Evolutionary conservation across 2,329 filamentous ascomycete species (phyloP).

Genomic region (Stachybotrys chlorohalonatus): DNA sequence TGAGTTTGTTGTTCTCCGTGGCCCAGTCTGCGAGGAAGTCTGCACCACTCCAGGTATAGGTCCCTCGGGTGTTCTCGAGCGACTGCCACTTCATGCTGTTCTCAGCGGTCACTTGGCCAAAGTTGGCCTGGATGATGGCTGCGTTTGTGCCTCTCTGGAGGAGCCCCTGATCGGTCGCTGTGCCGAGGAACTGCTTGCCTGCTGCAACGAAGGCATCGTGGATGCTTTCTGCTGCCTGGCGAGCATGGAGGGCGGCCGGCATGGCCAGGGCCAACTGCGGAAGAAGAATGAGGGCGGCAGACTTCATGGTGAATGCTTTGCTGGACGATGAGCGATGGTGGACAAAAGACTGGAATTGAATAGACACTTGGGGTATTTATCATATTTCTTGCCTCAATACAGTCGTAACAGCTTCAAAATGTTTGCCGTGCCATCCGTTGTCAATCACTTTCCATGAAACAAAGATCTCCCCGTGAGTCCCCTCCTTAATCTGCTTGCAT

Average conservation of each 20-base stretch:
- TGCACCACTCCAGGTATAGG: constrained; percentile 44
- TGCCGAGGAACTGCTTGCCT: neutral
- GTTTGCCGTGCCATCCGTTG: too few relatives aligned
- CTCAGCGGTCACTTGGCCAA: constrained; percentile 56
- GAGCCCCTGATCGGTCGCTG: neutral
- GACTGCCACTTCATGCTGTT: constrained; percentile 62
- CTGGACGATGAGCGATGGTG: too few relatives aligned
- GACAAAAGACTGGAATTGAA: too few relatives aligned
- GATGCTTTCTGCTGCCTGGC: neutral
- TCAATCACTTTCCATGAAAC: too few relatives aligned
- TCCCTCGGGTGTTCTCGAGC: constrained; percentile 32
- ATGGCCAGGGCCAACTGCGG: neutral
- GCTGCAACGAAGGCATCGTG: neutral
- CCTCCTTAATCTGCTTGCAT: too few relatives aligned
- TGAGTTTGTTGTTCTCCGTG: constrained; percentile 40
- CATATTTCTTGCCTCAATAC: too few relatives aligned
- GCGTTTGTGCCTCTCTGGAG: neutral
- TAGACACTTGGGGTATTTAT: too few relatives aligned
- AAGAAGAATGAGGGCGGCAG: neutral
- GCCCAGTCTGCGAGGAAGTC: constrained; percentile 54
- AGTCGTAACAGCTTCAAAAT: too few relatives aligned
- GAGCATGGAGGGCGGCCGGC: neutral
- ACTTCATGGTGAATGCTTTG: neutral
- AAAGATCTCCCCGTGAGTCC: too few relatives aligned
- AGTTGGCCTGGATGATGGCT: constrained; percentile 16